Percentiles rank a stretch among this genome's conserved stretches.
phyloP scores from a whole-genome alignment of 495 filamentous ascomycete species.

The Neurospora tetrasperma region DNA sequence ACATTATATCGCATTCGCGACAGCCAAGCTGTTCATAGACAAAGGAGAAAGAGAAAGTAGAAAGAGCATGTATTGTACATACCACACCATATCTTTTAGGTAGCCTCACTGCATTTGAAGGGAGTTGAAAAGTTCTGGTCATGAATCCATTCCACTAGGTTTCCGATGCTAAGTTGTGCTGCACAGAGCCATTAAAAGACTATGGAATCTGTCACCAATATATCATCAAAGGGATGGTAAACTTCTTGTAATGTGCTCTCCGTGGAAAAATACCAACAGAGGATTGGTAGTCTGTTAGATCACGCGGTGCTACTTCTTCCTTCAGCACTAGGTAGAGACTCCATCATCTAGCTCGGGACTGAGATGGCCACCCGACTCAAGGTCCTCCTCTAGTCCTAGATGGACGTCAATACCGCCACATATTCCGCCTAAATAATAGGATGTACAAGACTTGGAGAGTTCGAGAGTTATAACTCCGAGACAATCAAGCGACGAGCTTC shows the following conservation, averaged over 20 bases:
- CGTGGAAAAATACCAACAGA: neutral
- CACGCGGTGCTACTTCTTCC: neutral
- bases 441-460: neutral
- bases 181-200: no score
- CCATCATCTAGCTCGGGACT: neutral
- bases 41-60: neutral
- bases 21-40: neutral
- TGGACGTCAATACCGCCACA: neutral
- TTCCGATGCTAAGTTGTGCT: neutral
- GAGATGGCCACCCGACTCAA: neutral
- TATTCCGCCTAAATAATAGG: no score
- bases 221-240: no score
- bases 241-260: neutral
- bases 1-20: neutral
- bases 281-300: neutral
- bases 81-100: neutral
- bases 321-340: neutral
- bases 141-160: no score
- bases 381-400: neutral
- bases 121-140: neutral
- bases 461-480: neutral
- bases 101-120: neutral
- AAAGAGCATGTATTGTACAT: neutral
- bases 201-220: no score
- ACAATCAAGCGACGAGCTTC: neutral